Conservation (phyloP, 352 stramenopile species). For the Globisporangium radiosum region DNA sequence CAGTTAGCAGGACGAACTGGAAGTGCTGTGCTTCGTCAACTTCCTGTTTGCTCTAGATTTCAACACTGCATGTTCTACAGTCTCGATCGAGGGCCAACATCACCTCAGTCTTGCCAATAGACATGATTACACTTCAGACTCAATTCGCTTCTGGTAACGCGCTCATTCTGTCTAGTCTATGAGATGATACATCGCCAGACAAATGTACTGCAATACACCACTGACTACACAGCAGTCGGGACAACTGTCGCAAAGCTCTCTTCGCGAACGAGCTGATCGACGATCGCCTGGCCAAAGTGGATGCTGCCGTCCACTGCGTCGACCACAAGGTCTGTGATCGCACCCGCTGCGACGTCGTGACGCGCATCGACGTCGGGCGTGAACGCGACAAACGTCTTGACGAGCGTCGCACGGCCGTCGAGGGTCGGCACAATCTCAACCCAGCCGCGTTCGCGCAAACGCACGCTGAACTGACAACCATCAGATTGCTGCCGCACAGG, state of each 20-base stretch:
- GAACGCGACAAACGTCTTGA: constrained; percentile 8
- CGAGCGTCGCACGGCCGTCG: constrained; percentile 1
- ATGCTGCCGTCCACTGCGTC: constrained; percentile 11
- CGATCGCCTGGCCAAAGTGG: constrained; percentile 3
- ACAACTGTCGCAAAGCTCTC: background rate
- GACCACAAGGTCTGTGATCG: constrained; percentile 11
- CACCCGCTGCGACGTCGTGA: background rate
- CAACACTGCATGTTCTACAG: too few species aligned
- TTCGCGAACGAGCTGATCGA: constrained; percentile 9
- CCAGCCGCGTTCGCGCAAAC: constrained; percentile 12
- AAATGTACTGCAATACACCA: too few species aligned
- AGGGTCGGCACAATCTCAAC: background rate
- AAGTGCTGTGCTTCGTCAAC: too few species aligned
- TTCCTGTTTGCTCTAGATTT: too few species aligned
- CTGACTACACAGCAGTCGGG: background rate
- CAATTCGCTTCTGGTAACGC: too few species aligned
- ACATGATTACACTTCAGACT: too few species aligned
- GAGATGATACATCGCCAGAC: too few species aligned
- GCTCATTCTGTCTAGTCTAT: too few species aligned
- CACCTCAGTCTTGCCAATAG: too few species aligned
- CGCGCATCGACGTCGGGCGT: constrained; percentile 4
- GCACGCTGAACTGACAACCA: background rate
- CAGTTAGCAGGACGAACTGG: too few species aligned
- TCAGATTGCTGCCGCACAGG: constrained; percentile 3
- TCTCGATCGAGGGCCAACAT: too few species aligned